Conservation (phyloP, 139 green algal species). For the Tetraselmis striata region DNA sequence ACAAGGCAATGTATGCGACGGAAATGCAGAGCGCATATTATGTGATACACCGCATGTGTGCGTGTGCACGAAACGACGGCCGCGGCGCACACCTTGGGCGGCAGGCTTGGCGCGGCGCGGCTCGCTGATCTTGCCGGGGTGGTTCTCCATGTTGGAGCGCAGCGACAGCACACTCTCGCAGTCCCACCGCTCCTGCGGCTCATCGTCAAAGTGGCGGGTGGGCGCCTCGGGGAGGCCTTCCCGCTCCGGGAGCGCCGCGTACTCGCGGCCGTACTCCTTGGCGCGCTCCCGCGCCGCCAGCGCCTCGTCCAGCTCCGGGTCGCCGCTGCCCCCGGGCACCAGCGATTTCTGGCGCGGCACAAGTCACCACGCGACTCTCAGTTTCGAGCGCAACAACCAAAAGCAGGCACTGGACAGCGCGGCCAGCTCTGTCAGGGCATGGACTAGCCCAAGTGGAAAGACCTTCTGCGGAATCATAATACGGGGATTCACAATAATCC, state of each 20-base stretch:
- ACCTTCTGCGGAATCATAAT: too few relatives aligned
- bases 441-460: too few relatives aligned
- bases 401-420: too few relatives aligned
- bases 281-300: neutral
- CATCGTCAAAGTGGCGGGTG: neutral
- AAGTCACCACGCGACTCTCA: too few relatives aligned
- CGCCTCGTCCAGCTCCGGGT: slow-evolving; percentile 9
- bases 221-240: neutral
- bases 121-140: slow-evolving; percentile 63
- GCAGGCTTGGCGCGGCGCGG: slow-evolving; percentile 2
- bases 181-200: slow-evolving; percentile 70
- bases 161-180: slow-evolving; percentile 79
- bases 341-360: neutral
- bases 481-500: too few relatives aligned
- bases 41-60: too few relatives aligned
- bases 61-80: too few relatives aligned
- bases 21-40: too few relatives aligned
- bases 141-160: slow-evolving; percentile 74
- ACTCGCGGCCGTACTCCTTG: neutral
- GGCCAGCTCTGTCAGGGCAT: too few relatives aligned
- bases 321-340: neutral
- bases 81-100: too few relatives aligned
- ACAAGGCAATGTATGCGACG: too few relatives aligned
- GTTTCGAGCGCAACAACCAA: too few relatives aligned
- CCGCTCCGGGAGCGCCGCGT: neutral